Evolutionary conservation across 371 early-diverging fungal genomes (phyloP).

Genomic region (Vairimorpha necatrix): DNA sequence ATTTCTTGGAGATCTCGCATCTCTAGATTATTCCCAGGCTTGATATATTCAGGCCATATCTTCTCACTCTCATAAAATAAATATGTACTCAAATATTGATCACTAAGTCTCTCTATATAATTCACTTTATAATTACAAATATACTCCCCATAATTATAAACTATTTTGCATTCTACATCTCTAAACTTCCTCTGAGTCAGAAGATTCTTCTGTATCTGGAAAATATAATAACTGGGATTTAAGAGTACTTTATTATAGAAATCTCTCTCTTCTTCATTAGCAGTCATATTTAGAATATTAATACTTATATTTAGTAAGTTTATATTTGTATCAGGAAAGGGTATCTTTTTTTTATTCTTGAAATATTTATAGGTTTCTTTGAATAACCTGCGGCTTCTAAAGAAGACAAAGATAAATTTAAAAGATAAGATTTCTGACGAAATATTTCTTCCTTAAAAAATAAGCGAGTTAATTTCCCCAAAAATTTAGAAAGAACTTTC

Average conservation of each 20-base stretch:
- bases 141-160: conserved; percentile 85
- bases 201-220: conserved; percentile 83
- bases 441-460: conserved; percentile 96
- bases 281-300: conserved; percentile 83
- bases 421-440: conserved; percentile 88
- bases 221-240: conserved; percentile 83
- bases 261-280: conserved; percentile 89
- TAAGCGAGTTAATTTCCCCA: conserved; percentile 90
- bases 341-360: conserved; percentile 89
- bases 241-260: conserved; percentile 92
- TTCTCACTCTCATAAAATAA: conserved; percentile 91
- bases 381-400: conserved; percentile 73
- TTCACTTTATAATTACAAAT: conserved; percentile 91
- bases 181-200: conserved; percentile 94
- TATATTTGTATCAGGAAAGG: conserved; percentile 97
- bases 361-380: conserved; percentile 82
- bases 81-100: conserved; percentile 94
- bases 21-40: conserved; percentile 91
- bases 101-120: conserved; percentile 92
- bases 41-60: conserved; percentile 90
- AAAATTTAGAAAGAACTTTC: conserved; percentile 95
- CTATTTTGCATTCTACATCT: conserved; percentile 94
- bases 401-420: conserved; percentile 66
- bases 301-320: conserved; percentile 85
- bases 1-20: conserved; percentile 68